Conservation (phyloP, 176 grass and related monocot genomes). For the Elaeis guineensis region DNA sequence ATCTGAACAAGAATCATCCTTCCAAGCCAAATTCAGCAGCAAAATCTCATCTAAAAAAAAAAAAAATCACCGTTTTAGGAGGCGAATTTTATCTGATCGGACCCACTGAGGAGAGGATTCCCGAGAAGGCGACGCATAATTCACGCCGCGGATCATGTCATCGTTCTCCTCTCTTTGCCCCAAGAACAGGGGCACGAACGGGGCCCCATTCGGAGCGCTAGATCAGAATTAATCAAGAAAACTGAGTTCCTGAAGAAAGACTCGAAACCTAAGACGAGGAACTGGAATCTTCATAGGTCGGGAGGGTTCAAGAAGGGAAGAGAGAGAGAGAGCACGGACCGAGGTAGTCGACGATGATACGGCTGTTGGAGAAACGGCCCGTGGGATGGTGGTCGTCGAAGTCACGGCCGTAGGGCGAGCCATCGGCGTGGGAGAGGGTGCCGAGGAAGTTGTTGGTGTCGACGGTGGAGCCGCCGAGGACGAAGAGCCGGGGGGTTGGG, state of each 20-base stretch:
- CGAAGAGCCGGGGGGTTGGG: constrained; percentile 41
- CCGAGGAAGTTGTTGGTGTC: constrained; percentile 88
- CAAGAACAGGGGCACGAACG: constrained; percentile 61
- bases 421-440: constrained; percentile 54
- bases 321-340: constrained; percentile 10
- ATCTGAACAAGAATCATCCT: too few species aligned
- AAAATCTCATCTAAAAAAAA: neutral
- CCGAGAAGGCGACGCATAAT: constrained; percentile 37
- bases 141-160: constrained; percentile 29
- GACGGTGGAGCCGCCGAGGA: constrained; percentile 65
- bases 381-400: constrained; percentile 67
- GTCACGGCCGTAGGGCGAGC: constrained; percentile 49
- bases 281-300: too few species aligned
- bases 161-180: constrained; percentile 36
- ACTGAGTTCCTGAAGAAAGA: neutral
- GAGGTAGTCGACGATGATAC: constrained; percentile 69
- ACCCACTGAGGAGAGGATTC: constrained; percentile 63
- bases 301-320: neutral
- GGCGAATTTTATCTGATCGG: constrained; percentile 37
- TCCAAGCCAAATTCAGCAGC: neutral
- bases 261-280: too few species aligned
- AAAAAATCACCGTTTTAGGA: neutral
- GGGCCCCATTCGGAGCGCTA: constrained; percentile 51
- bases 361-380: constrained; percentile 76
- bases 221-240: neutral